phyloP scores from a whole-genome alignment of 177 flowering plant genomes.

The Tripterygium wilfordii region DNA sequence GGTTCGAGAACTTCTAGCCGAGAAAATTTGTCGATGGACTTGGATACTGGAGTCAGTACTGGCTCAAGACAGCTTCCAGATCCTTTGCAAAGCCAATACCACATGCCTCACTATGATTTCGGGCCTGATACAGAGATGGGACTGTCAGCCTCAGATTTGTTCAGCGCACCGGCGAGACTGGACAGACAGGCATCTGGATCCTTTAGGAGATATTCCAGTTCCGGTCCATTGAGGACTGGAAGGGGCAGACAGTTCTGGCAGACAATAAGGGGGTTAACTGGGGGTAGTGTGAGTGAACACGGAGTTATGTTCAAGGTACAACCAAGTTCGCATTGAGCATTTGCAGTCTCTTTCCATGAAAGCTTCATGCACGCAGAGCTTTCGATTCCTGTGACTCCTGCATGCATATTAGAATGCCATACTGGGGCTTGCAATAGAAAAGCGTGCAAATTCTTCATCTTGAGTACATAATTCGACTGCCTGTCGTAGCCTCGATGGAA shows the following conservation, averaged over 20 bases:
- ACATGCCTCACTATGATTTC: conserved; percentile 21
- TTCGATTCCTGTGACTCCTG: no score
- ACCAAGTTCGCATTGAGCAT: conserved; percentile 29
- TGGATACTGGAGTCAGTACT: conserved; percentile 24
- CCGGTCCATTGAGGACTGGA: conserved; percentile 50
- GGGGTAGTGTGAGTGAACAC: conserved; percentile 55
- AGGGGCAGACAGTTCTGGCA: conserved; percentile 38
- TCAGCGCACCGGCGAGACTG: conserved; percentile 26
- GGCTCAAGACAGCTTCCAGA: conserved; percentile 33
- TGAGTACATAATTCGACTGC: no score
- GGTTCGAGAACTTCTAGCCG: conserved; percentile 34
- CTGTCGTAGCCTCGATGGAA: no score
- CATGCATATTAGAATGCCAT: no score
- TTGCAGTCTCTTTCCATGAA: no score
- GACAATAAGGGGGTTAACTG: conserved; percentile 24
- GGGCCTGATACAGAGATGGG: conserved; percentile 32
- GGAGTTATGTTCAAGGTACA: conserved; percentile 27
- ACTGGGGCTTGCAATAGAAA: no score
- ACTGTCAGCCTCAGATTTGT: conserved; percentile 40
- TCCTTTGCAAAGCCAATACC: conserved; percentile 19
- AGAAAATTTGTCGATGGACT: conserved; percentile 37
- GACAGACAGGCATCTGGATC: conserved; percentile 39
- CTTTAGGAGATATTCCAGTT: conserved; percentile 48
- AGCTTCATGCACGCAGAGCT: no score
- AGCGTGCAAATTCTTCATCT: no score